These are phyloP conservation scores for Saitozyma podzolica DNA, from an alignment of 768 basidiomycete species.

Conservation along the genomic window DNA sequence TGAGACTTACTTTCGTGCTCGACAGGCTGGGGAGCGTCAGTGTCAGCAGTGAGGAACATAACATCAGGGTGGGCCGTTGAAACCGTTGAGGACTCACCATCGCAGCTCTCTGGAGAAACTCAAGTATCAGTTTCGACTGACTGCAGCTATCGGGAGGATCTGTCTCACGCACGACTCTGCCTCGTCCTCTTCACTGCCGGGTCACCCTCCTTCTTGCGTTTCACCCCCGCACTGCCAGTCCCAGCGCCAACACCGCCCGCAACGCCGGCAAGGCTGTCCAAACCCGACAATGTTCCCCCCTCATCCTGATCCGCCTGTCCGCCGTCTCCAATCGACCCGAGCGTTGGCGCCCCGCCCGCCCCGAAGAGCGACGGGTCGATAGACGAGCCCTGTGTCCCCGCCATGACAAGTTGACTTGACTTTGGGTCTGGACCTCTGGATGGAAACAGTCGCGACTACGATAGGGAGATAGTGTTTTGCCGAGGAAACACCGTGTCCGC, in stretches of 20 bases:
- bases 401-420: no score
- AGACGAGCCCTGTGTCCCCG: no score
- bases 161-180: constrained; percentile 36
- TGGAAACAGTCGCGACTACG: no score
- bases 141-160: neutral
- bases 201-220: constrained; percentile 3
- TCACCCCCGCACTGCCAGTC: neutral
- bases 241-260: neutral
- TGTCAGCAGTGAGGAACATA: neutral
- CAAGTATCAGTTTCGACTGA: constrained; percentile 1
- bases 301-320: no score
- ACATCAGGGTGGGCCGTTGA: neutral
- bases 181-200: constrained; percentile 32
- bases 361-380: no score
- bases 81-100: constrained; percentile 26
- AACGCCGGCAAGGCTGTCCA: no score
- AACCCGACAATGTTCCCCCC: no score
- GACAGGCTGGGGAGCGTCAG: constrained; percentile 29
- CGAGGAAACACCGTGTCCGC: no score
- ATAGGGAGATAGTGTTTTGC: no score
- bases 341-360: no score
- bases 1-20: constrained; percentile 43
- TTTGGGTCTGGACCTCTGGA: no score
- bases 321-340: no score
- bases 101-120: constrained; percentile 31